phyloP scores from a whole-genome alignment of 2,329 filamentous ascomycete genomes.

The Microsporum canis region DNA sequence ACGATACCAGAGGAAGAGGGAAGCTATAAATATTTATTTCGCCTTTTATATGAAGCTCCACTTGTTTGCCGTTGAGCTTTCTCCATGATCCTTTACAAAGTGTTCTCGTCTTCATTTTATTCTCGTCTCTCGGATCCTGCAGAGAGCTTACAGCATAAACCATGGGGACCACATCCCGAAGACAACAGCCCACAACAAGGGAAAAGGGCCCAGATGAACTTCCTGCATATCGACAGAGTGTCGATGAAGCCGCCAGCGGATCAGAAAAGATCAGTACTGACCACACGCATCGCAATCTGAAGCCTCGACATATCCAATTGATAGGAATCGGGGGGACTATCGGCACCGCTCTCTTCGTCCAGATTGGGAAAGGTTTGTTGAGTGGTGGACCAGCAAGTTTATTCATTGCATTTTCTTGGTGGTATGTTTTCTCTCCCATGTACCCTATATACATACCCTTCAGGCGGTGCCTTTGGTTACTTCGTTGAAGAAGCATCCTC shows the following conservation, averaged over 20 bases:
- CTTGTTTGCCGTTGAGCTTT: background rate
- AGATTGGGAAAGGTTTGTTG: constrained; percentile 32
- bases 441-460: background rate
- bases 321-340: constrained; percentile 39
- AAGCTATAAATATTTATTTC: background rate
- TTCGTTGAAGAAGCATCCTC: background rate
- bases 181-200: background rate
- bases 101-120: background rate
- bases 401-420: constrained; percentile 37
- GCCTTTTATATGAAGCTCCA: background rate
- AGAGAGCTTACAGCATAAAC: background rate
- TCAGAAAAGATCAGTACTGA: constrained; percentile 18
- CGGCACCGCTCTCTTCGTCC: constrained; percentile 34
- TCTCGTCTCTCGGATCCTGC: background rate
- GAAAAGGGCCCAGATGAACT: background rate
- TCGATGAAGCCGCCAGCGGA: background rate
- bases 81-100: background rate
- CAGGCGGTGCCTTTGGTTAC: background rate
- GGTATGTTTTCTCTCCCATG: constrained; percentile 25
- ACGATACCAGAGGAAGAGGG: background rate
- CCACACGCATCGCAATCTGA: constrained; percentile 33
- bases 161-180: background rate
- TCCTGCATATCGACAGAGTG: background rate
- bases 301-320: constrained; percentile 37
- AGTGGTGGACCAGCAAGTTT: constrained; percentile 35